phyloP scores from a whole-genome alignment of 2,329 filamentous ascomycete species.

The Aureobasidium sp. region DNA sequence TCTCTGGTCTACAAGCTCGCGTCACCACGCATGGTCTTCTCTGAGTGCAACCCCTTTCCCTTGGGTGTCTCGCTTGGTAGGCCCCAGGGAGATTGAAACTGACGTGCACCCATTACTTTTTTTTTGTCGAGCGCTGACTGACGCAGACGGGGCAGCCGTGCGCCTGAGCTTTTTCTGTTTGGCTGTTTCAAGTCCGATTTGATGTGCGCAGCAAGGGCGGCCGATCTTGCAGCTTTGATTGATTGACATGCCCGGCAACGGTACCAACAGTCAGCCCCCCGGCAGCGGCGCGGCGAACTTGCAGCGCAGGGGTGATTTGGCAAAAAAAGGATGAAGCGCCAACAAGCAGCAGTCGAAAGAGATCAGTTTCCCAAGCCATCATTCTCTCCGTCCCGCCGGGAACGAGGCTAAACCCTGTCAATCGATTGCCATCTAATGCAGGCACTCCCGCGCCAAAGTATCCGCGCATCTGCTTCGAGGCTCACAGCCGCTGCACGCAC shows the following conservation, averaged over 20 bases:
- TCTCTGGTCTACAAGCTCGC: not conserved
- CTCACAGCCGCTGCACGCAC: constrained; percentile 3
- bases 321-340: not conserved
- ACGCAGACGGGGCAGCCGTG: constrained; percentile 13
- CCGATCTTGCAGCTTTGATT: constrained; percentile 11
- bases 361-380: not conserved
- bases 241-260: constrained; percentile 10
- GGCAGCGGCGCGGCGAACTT: constrained; percentile 3
- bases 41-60: constrained; percentile 3
- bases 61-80: constrained; percentile 9
- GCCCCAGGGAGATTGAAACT: constrained; percentile 10
- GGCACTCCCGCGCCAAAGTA: constrained; percentile 7
- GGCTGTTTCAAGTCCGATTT: constrained; percentile 12
- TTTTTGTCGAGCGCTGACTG: constrained; percentile 11
- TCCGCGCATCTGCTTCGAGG: constrained; percentile 2
- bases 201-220: constrained; percentile 11
- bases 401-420: constrained; percentile 7
- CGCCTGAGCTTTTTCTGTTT: constrained; percentile 12
- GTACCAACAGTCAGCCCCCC: constrained; percentile 6
- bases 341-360: not conserved
- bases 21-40: constrained; percentile 7
- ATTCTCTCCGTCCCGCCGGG: constrained; percentile 3
- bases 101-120: constrained; percentile 12
- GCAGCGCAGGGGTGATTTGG: constrained; percentile 7
- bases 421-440: constrained; percentile 10